Evolutionary conservation across 116 monocot genomes (phyloP).

Genomic region (Cymodocea nodosa): DNA sequence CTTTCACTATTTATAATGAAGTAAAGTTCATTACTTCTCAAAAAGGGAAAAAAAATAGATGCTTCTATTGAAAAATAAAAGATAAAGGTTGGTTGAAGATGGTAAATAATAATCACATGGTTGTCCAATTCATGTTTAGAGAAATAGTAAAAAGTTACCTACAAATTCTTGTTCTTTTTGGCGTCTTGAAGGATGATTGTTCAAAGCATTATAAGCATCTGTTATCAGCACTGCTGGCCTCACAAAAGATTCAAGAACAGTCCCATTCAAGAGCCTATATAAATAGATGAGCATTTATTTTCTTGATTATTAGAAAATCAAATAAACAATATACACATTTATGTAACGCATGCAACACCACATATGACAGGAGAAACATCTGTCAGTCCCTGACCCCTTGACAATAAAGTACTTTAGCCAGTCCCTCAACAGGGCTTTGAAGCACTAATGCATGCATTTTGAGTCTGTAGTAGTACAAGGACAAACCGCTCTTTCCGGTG

Average conservation of each 20-base stretch:
- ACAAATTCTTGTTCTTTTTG: constrained; percentile 89
- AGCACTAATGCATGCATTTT: too few relatives aligned
- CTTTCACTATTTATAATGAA: too few relatives aligned
- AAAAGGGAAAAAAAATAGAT: too few relatives aligned
- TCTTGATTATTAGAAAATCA: too few relatives aligned
- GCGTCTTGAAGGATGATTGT: constrained; percentile 76
- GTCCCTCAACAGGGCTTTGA: too few relatives aligned
- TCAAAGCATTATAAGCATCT: constrained; percentile 94
- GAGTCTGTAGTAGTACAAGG: background rate
- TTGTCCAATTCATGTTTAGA: too few relatives aligned
- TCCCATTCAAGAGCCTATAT: constrained; percentile 90
- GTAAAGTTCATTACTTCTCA: too few relatives aligned
- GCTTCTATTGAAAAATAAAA: too few relatives aligned
- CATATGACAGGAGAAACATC: background rate
- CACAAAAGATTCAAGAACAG: constrained; percentile 93
- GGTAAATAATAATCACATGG: too few relatives aligned
- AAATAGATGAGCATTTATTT: constrained; percentile 7
- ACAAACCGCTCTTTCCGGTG: constrained; percentile 90
- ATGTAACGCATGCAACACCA: background rate
- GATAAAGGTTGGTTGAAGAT: too few relatives aligned
- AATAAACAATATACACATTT: background rate
- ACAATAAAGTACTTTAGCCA: too few relatives aligned
- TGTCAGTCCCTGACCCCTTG: too few relatives aligned
- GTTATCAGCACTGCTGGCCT: constrained; percentile 97
- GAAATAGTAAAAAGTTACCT: constrained; percentile 31